Evolutionary conservation across 805 yeast genomes (phyloP).

Genomic region (Saturnispora quitensis): DNA sequence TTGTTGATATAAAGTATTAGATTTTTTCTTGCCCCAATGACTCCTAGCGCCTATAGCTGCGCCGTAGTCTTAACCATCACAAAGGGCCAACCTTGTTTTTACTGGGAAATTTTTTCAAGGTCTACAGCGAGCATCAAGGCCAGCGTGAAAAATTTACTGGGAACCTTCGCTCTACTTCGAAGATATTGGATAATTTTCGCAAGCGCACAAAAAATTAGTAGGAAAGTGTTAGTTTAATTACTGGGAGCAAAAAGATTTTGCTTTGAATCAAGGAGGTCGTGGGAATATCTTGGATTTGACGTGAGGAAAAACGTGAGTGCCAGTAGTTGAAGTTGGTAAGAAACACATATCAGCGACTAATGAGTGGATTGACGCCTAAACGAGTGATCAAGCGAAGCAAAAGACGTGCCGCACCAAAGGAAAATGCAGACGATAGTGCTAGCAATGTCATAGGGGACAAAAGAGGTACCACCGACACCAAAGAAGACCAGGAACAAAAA

Average conservation of each 20-base stretch:
- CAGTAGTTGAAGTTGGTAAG: neutral
- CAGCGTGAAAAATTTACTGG: no score
- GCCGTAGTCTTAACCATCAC: neutral
- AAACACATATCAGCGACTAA: neutral
- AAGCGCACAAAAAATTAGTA: no score
- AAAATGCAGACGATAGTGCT: neutral
- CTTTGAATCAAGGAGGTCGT: no score
- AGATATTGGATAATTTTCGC: no score
- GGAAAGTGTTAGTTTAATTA: no score
- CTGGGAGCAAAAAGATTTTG: no score
- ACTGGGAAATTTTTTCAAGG: neutral
- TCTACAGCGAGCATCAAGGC: no score
- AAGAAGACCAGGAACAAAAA: neutral
- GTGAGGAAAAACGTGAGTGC: neutral
- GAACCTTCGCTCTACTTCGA: no score
- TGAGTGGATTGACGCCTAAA: slow-evolving; percentile 5
- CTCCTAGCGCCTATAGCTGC: neutral
- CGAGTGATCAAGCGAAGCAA: slow-evolving; percentile 6
- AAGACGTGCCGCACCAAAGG: neutral
- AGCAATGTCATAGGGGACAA: neutral
- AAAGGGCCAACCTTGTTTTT: neutral
- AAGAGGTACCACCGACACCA: neutral
- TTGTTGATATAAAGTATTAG: neutral
- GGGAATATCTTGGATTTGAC: no score
- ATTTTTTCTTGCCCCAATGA: neutral